Percentiles rank a stretch among this genome's conserved stretches.
These are phyloP conservation scores for Yamadazyma philogaea DNA, from an alignment of 805 yeast genomes.

Conservation along the genomic window DNA sequence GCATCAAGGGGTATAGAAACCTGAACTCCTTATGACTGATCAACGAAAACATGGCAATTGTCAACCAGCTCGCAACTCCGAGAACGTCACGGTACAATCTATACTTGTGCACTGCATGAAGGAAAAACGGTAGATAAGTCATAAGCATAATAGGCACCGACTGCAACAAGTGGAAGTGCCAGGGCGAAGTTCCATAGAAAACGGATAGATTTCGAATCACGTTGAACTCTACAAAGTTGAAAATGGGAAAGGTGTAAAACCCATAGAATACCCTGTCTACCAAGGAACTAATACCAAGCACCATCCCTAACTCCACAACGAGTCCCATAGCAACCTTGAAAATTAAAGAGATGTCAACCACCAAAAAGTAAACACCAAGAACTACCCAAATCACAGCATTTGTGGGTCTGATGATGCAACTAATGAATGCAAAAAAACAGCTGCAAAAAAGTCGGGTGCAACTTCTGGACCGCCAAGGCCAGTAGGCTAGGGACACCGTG, in stretches of 20 bases:
- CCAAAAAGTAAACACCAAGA: constrained; percentile 42
- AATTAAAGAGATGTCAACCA: not conserved
- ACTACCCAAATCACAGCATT: constrained; percentile 73
- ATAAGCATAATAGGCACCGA: constrained; percentile 76
- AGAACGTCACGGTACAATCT: constrained; percentile 15
- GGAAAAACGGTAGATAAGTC: constrained; percentile 60
- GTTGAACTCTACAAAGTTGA: constrained; percentile 74
- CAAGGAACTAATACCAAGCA: constrained; percentile 32
- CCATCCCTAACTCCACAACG: constrained; percentile 15
- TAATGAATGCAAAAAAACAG: constrained; percentile 51
- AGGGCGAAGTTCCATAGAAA: constrained; percentile 82
- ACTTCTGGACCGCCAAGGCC: constrained; percentile 57
- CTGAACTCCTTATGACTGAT: constrained; percentile 88
- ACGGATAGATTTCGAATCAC: constrained; percentile 66
- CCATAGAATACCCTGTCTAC: constrained; percentile 65
- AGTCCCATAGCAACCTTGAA: constrained; percentile 19
- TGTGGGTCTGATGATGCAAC: constrained; percentile 81
- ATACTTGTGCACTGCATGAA: constrained; percentile 20
- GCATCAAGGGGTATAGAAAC: constrained; percentile 82
- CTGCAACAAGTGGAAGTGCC: constrained; percentile 82
- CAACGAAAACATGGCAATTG: constrained; percentile 55
- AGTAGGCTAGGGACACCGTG: constrained; percentile 58
- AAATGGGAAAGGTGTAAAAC: constrained; percentile 54
- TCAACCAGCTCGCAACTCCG: constrained; percentile 33
- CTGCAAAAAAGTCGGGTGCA: constrained; percentile 21